Base-by-base conservation (phyloP, 2,329 filamentous ascomycete genomes). In the Didymella lethalis region DNA sequence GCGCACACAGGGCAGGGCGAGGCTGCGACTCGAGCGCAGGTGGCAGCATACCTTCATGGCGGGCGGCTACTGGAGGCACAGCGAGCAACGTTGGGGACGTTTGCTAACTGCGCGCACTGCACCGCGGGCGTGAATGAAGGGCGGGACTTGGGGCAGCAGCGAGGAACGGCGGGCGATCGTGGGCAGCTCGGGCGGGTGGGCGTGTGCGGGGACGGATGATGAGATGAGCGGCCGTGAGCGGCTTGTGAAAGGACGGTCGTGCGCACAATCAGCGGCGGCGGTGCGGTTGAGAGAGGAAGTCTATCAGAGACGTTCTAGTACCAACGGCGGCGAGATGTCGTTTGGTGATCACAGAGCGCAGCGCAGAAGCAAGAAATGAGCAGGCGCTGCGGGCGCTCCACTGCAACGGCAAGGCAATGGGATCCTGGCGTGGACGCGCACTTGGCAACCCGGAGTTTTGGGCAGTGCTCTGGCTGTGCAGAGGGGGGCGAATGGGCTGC, bases 1-100 rank as follows among this genome's bases (percentile, higher is more conserved):
- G 64, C 60, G 63, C 61, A 53, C 55, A 56, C 48, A 47, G 43
- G 51, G 20, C 41, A 46, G 14, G 38, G 57, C 58, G 61, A 49
- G 58, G 58, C 59, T 57, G 62, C 64, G 66, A 65, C 68, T 69
- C 62, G 61, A 53, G 57, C 54, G 31, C 46, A 34, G 47, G 47
- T 46, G 43, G 55, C 54, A 46, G 56, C 50, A 50, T 61, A 68
- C 65, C 64, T 68, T 68, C 65, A 68, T 68, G 50, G 44, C 56
- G 56, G 55, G 54, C 56, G 40, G 47, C 23, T 51, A 16, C 36
- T 23, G 41, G 40, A 36, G 31, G 48, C 43, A 52, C 45, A 54
- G 54, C 47, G 45, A 59, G 48, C 38, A 44, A 31, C 41, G 46
- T 36, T 47, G 20, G 45, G 25, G 51, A 20, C 38, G 57, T 34